These are phyloP conservation scores for Xerocomellus amylosporus DNA, from an alignment of 768 basidiomycete genomes.

Conservation along the genomic window DNA sequence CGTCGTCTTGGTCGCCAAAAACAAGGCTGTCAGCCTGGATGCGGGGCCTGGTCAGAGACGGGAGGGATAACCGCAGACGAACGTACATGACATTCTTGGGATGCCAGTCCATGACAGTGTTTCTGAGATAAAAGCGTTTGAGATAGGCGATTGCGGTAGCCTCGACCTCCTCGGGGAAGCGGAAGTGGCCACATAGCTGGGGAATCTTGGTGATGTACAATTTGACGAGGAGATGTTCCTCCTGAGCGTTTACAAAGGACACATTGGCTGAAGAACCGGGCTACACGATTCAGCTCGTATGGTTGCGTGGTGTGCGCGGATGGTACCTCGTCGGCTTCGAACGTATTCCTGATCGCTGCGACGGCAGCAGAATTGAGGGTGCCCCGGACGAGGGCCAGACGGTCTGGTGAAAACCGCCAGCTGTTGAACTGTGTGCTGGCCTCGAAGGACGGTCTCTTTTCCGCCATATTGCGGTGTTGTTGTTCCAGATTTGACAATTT, in stretches of 20 bases:
- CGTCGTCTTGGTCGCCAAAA: conserved; percentile 96
- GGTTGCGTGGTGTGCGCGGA: not conserved
- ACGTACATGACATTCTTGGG: conserved; percentile 96
- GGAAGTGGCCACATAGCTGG: conserved; percentile 79
- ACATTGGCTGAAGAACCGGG: conserved; percentile 71
- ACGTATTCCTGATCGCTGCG: conserved; percentile 67
- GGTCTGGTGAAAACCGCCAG: conserved; percentile 82
- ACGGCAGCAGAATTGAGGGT: conserved; percentile 77
- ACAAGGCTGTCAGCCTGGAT: conserved; percentile 87
- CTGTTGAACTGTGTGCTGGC: conserved; percentile 78
- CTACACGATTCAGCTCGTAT: conserved; percentile 37
- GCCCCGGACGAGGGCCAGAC: conserved; percentile 56
- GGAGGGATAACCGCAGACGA: not conserved
- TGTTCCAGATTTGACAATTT: not conserved
- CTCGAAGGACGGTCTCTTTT: conserved; percentile 57
- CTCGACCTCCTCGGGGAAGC: conserved; percentile 89
- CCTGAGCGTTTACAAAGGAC: conserved; percentile 68
- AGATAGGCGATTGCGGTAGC: conserved; percentile 90
- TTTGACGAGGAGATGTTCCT: conserved; percentile 86
- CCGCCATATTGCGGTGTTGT: not conserved
- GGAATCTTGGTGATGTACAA: conserved; percentile 86
- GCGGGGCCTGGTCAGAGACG: not conserved
- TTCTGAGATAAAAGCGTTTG: conserved; percentile 95
- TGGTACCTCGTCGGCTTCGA: conserved; percentile 75
- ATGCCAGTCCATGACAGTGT: conserved; percentile 99